Percentiles rank a stretch among this genome's conserved stretches.
Evolutionary conservation across 2,329 filamentous ascomycete genomes (phyloP).

Genomic region (Xenoacremonium recifei): DNA sequence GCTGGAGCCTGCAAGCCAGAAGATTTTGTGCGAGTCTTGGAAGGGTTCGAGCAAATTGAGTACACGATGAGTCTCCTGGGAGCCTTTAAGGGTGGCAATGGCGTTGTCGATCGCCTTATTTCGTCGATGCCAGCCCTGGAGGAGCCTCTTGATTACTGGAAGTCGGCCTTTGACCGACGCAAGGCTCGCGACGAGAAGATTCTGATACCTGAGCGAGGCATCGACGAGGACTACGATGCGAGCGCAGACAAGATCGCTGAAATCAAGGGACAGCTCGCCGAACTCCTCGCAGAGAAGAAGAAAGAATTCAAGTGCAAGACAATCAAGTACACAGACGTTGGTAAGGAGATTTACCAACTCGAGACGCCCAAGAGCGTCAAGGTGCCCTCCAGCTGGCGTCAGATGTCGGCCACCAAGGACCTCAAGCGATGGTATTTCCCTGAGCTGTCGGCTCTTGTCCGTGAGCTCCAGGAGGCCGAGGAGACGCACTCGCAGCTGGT

Average conservation of each 20-base stretch:
- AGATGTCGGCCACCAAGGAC: slow-evolving; percentile 90
- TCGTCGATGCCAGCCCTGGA: slow-evolving; percentile 81
- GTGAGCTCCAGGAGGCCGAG: slow-evolving; percentile 87
- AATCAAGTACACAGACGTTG: slow-evolving; percentile 78
- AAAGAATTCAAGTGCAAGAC: slow-evolving; percentile 71
- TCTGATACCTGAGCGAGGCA: slow-evolving; percentile 79
- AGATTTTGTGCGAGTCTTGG: slow-evolving; percentile 89
- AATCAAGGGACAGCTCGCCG: slow-evolving; percentile 70
- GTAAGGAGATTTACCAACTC: slow-evolving; percentile 96
- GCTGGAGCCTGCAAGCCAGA: slow-evolving; percentile 86
- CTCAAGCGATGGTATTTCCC: slow-evolving; percentile 94
- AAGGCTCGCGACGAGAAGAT: slow-evolving; percentile 78
- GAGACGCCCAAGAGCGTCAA: slow-evolving; percentile 85
- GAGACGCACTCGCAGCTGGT: slow-evolving; percentile 91
- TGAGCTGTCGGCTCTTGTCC: slow-evolving; percentile 77
- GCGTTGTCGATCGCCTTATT: slow-evolving; percentile 81
- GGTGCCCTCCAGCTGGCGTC: slow-evolving; percentile 85
- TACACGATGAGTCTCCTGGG: slow-evolving; percentile 83
- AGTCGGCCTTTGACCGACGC: slow-evolving; percentile 81
- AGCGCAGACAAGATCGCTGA: slow-evolving; percentile 75
- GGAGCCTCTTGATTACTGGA: slow-evolving; percentile 77
- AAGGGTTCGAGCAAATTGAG: slow-evolving; percentile 97
- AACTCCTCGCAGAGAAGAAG: slow-evolving; percentile 69
- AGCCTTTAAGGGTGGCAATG: slow-evolving; percentile 72
- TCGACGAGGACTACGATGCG: slow-evolving; percentile 88